Conservation (phyloP, 139 green algal genomes). For the Spirogloea muscicola region DNA sequence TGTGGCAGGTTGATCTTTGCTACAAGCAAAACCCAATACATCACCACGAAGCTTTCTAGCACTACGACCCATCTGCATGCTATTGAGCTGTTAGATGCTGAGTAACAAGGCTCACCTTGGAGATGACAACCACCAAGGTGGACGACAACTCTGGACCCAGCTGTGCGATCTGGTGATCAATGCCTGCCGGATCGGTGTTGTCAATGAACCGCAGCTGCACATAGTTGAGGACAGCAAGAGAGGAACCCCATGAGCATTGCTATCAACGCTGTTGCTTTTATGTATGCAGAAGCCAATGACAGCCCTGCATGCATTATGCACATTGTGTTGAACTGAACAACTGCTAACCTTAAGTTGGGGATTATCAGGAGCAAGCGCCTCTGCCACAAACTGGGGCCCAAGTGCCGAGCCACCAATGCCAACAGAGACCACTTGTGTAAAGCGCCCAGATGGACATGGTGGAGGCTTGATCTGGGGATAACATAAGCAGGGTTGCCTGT, state of each 20-base stretch:
- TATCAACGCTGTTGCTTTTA: not conserved
- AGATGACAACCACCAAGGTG: conserved; percentile 40
- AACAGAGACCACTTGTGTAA: conserved; percentile 28
- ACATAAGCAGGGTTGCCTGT: too few species aligned
- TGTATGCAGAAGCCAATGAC: too few species aligned
- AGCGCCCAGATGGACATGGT: conserved; percentile 20
- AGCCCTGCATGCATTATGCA: too few species aligned
- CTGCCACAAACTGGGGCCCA: conserved; percentile 34
- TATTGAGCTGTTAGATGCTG: too few species aligned
- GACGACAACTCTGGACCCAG: conserved; percentile 31
- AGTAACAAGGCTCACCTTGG: conserved; percentile 35
- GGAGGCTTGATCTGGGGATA: conserved; percentile 40
- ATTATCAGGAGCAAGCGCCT: conserved; percentile 33
- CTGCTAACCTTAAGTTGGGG: conserved; percentile 25
- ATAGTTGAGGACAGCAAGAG: too few species aligned
- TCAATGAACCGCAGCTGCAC: conserved; percentile 37
- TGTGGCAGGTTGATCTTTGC: too few species aligned
- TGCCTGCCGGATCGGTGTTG: conserved; percentile 38
- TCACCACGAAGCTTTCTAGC: too few species aligned
- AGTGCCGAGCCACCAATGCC: conserved; percentile 38
- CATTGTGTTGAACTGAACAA: conserved; percentile 1
- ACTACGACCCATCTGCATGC: too few species aligned
- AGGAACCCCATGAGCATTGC: too few species aligned
- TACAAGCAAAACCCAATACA: too few species aligned
- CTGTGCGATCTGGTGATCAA: conserved; percentile 29